Conservation (phyloP, 768 basidiomycete genomes). For the Coprinellus micaceus region DNA sequence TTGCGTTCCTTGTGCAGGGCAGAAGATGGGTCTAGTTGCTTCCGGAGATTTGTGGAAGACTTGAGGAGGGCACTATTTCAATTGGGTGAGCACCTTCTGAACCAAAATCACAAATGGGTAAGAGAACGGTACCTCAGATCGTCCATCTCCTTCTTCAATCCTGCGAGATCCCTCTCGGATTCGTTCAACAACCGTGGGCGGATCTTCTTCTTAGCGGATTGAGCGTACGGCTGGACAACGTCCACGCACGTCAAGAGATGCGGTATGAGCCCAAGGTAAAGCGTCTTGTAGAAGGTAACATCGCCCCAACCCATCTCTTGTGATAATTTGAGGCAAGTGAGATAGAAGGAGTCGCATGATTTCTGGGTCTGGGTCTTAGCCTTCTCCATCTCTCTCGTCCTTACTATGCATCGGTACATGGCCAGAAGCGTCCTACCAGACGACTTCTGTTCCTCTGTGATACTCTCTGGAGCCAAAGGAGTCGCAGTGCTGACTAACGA, state of each 20-base stretch:
- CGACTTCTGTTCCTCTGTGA: neutral
- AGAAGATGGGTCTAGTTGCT: neutral
- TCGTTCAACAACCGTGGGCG: neutral
- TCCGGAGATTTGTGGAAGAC: neutral
- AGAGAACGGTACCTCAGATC: neutral
- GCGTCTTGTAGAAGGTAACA: neutral
- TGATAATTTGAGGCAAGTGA: neutral
- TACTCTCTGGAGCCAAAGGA: neutral
- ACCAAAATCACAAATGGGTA: neutral
- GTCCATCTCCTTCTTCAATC: neutral
- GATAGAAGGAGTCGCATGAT: neutral
- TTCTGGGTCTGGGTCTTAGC: neutral
- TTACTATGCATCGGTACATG: neutral
- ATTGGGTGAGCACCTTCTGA: no score
- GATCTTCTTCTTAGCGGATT: neutral
- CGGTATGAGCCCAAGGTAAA: slow-evolving; percentile 4
- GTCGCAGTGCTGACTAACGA: slow-evolving; percentile 12
- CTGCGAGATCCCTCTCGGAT: neutral
- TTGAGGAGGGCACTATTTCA: neutral
- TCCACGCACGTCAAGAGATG: slow-evolving; percentile 6
- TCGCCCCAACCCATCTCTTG: neutral
- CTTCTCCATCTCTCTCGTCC: neutral
- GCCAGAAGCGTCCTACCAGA: neutral
- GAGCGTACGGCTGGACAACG: neutral
- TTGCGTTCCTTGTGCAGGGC: slow-evolving; percentile 1